A percentile compares a stretch with the other conserved stretches of the same genome.
Conservation (phyloP, 208 protist species). For the Leishmania lainsoni region DNA sequence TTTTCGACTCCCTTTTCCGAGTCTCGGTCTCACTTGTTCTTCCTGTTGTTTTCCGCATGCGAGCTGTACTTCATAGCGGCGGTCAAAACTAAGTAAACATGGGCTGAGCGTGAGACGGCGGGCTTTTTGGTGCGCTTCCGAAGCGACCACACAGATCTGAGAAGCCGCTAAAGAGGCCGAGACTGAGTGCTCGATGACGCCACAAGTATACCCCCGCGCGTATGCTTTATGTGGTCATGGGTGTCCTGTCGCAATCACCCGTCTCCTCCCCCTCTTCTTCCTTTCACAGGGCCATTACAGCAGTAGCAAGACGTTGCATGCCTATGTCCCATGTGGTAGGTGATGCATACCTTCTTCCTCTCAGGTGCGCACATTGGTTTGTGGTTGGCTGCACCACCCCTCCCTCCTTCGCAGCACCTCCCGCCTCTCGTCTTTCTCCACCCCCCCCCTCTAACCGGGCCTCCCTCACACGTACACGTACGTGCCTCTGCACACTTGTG, state of each 20-base stretch:
- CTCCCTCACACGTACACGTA: constrained; percentile 11
- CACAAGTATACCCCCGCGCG: neutral
- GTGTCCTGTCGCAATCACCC: neutral
- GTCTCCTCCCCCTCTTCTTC: neutral
- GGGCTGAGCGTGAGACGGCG: too few species aligned
- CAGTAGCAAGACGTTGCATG: neutral
- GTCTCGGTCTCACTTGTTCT: neutral
- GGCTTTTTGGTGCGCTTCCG: too few species aligned
- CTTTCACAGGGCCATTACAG: neutral
- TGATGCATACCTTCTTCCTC: neutral
- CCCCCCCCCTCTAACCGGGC: neutral
- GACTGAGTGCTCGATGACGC: neutral
- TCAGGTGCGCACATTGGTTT: neutral
- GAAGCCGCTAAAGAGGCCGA: neutral
- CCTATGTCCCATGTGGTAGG: neutral
- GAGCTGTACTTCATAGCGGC: neutral
- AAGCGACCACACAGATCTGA: neutral
- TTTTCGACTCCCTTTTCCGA: neutral
- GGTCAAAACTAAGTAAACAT: neutral
- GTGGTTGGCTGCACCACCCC: neutral
- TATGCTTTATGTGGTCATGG: neutral
- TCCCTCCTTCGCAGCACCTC: neutral
- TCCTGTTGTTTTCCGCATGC: neutral
- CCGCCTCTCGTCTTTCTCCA: neutral
- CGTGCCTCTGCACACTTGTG: constrained; percentile 4